Base-by-base conservation (phyloP, 1,284 basidiomycete genomes). In the Fomitiporia mediterranea region DNA sequence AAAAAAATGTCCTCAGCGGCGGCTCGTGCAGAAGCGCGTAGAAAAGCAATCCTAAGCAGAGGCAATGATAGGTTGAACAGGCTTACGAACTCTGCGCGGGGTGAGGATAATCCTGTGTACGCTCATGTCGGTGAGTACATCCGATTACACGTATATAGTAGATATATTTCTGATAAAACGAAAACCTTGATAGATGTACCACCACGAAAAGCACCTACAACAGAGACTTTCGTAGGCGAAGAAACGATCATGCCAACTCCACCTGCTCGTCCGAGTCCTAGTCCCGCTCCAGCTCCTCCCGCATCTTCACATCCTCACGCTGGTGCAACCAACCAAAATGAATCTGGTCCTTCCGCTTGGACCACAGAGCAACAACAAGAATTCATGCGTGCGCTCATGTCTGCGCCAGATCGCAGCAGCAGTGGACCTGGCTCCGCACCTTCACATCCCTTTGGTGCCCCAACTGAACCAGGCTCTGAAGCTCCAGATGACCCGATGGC, bases 41-140 rank as follows among this genome's bases (percentile, higher is more conserved):
- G 82, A 65, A 85, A 80, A 69, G 88, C 88, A 25, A 89, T 91
- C 55, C 77, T 89, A 21, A 75, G 74, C 59, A 74, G 86, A 56
- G 82, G 86, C 11, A 74, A 72, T 25, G 86, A 90, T 73, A 79
- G 88, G 55, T 79, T 91, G 23, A 80, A 83, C 38, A 89, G 83
- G 66, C 77, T 90, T 50, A 87, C 87, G 4, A 83, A 82, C 3
- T 84, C 84, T 4, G 87, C 85, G 19, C 74, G 88, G 52, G 86
- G 87, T 32, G 85, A 87, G 55, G 85, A 88, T 58, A 79, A 77
- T 3, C 72, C 80, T 4, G 74, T 76, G n/a, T 85, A 81, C 64
- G 67, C 78, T 57, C 75, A 77, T 61, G 73, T 80, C 53, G 78
- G 84, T 84, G 32, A 51, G 52, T 55, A 58, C 58, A 74, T 65